Evolutionary conservation across 345 rosid genomes (phyloP).

Genomic region (Lagerstroemia speciosa): DNA sequence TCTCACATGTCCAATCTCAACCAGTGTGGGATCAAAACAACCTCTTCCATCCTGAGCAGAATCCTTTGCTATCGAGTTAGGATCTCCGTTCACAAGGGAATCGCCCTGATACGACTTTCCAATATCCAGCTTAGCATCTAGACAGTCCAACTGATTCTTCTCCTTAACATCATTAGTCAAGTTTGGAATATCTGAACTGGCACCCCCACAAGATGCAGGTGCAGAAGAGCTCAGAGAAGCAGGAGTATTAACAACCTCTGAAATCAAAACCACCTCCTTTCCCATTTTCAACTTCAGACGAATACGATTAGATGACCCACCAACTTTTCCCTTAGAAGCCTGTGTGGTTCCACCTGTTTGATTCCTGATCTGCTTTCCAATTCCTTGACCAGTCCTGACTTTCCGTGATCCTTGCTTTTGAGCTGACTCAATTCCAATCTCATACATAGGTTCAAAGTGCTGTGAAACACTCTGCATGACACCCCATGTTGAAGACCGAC

Average conservation of each 20-base stretch:
- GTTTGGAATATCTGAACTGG: constrained; percentile 23
- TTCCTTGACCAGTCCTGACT: constrained; percentile 24
- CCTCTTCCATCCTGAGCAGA: constrained; percentile 9
- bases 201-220: constrained; percentile 9
- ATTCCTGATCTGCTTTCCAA: constrained; percentile 26
- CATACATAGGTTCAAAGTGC: constrained; percentile 30
- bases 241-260: constrained; percentile 9
- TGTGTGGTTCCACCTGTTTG: constrained; percentile 19
- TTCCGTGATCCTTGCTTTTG: constrained; percentile 26
- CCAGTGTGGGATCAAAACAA: background rate
- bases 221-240: background rate
- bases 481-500: constrained; percentile 76
- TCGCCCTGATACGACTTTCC: background rate
- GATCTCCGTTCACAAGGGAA: constrained; percentile 17
- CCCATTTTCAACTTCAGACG: constrained; percentile 84
- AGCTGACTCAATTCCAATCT: constrained; percentile 26
- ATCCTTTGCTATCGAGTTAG: constrained; percentile 24
- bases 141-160: constrained; percentile 2
- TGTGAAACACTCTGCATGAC: constrained; percentile 36
- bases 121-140: background rate
- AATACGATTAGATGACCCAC: constrained; percentile 38
- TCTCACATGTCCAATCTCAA: background rate
- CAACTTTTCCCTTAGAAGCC: constrained; percentile 26
- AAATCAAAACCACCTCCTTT: constrained; percentile 20
- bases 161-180: constrained; percentile 8